These are phyloP conservation scores for Leucogyrophana mollusca DNA, from an alignment of 768 basidiomycete genomes.

Conservation along the genomic window DNA sequence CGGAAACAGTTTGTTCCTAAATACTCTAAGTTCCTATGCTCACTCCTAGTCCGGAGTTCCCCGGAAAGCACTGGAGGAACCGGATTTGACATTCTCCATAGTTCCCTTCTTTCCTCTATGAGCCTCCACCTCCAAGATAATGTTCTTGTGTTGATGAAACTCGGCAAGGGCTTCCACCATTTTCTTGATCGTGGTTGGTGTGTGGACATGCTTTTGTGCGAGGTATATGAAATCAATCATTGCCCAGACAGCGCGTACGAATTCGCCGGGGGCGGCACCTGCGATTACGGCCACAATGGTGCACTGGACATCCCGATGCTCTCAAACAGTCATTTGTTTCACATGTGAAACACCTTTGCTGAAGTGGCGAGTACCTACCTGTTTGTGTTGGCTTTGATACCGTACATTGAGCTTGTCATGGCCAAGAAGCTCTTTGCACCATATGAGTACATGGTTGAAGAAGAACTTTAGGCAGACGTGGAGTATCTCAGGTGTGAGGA, in stretches of 20 bases:
- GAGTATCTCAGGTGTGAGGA: slow-evolving; percentile 6
- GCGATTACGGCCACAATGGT: slow-evolving; percentile 30
- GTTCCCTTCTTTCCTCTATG: background rate
- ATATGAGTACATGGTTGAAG: slow-evolving; percentile 11
- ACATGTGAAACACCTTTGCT: slow-evolving; percentile 34
- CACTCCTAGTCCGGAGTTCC: no score
- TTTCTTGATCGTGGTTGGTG: background rate
- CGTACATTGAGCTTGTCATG: background rate
- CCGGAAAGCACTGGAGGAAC: no score
- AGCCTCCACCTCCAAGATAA: slow-evolving; percentile 2
- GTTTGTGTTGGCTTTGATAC: slow-evolving; percentile 10
- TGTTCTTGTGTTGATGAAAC: background rate
- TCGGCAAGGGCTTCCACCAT: background rate
- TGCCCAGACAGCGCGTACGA: background rate
- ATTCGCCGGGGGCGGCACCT: background rate
- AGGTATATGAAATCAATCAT: slow-evolving; percentile 4
- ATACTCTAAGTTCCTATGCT: no score
- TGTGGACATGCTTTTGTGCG: background rate
- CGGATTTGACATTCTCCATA: no score
- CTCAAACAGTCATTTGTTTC: slow-evolving; percentile 40
- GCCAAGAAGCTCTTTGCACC: slow-evolving; percentile 9
- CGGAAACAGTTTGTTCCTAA: no score
- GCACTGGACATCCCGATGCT: slow-evolving; percentile 36
- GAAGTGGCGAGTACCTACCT: slow-evolving; percentile 34
- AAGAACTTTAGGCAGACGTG: slow-evolving; percentile 9